These are phyloP conservation scores for Capsicum rhomboideum DNA, from an alignment of 257 asterid species.

Conservation along the genomic window DNA sequence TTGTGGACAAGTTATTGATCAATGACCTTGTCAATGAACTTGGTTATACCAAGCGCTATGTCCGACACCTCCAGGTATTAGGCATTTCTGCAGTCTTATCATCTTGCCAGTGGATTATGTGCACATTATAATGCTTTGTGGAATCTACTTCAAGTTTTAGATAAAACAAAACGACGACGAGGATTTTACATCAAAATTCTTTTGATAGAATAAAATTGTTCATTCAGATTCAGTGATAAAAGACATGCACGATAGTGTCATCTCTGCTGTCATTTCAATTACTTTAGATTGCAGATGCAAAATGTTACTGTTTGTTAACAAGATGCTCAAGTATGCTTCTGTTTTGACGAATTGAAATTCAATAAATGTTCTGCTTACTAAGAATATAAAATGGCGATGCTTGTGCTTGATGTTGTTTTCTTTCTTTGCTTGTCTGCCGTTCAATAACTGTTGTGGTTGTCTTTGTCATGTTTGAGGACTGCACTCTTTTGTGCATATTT, in stretches of 20 bases:
- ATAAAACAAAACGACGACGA: not conserved
- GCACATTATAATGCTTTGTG: not conserved
- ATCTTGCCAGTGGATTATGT: not conserved
- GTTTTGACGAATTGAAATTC: not conserved
- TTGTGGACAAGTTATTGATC: too few species aligned
- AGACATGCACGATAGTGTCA: not conserved
- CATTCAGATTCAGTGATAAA: not conserved
- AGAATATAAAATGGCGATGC: too few species aligned
- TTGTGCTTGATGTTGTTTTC: too few species aligned
- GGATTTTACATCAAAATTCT: not conserved
- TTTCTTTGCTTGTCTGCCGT: too few species aligned
- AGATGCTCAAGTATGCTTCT: not conserved
- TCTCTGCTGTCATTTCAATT: not conserved
- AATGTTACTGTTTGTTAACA: not conserved
- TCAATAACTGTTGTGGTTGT: too few species aligned
- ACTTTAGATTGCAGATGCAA: not conserved
- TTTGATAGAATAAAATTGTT: not conserved
- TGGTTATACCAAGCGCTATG: slow-evolving; percentile 17
- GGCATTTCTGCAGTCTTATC: not conserved
- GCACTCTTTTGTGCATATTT: too few species aligned
- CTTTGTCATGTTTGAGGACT: too few species aligned
- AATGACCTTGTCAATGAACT: slow-evolving; percentile 1
- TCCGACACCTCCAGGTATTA: slow-evolving; percentile 25
- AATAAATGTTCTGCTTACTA: not conserved
- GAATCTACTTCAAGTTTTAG: not conserved